Percentiles rank a stretch among this genome's conserved stretches.
Conservation (phyloP, 768 basidiomycete species). For the Psilocybe cubensis region DNA sequence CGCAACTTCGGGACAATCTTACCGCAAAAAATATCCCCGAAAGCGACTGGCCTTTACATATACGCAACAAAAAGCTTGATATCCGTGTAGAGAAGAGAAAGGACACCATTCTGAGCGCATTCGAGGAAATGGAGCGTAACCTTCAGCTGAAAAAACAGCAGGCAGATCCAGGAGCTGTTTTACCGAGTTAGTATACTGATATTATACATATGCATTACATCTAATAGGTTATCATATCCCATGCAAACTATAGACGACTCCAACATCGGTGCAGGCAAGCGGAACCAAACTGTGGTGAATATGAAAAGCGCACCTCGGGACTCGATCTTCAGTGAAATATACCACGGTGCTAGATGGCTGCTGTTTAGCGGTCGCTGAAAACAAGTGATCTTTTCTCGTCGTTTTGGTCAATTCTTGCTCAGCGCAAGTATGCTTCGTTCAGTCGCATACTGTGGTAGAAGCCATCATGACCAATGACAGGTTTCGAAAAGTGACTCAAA, state of each 20-base stretch:
- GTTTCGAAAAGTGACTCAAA: too few species aligned
- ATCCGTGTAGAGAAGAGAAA: conserved; percentile 24
- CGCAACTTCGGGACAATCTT: conserved; percentile 54
- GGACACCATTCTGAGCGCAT: conserved; percentile 57
- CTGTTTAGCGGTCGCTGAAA: conserved; percentile 49
- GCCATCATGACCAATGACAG: too few species aligned
- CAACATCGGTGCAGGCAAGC: not conserved
- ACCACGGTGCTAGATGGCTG: conserved; percentile 53
- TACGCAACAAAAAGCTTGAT: conserved; percentile 35
- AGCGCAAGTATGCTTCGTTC: too few species aligned
- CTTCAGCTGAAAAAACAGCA: conserved; percentile 50
- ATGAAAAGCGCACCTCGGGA: conserved; percentile 17
- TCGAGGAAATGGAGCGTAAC: conserved; percentile 70
- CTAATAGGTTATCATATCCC: not conserved
- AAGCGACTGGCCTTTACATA: conserved; percentile 64
- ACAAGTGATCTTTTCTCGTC: too few species aligned
- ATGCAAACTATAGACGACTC: not conserved
- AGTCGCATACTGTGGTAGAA: too few species aligned
- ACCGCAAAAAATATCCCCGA: conserved; percentile 50
- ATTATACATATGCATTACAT: not conserved
- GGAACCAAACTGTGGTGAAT: conserved; percentile 5
- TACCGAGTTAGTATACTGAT: conserved; percentile 15
- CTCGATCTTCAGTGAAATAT: conserved; percentile 30
- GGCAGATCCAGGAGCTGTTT: conserved; percentile 1
- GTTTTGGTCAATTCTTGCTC: too few species aligned